Conservation (phyloP, 495 filamentous ascomycete species). For the Jackrogersella minutella region DNA sequence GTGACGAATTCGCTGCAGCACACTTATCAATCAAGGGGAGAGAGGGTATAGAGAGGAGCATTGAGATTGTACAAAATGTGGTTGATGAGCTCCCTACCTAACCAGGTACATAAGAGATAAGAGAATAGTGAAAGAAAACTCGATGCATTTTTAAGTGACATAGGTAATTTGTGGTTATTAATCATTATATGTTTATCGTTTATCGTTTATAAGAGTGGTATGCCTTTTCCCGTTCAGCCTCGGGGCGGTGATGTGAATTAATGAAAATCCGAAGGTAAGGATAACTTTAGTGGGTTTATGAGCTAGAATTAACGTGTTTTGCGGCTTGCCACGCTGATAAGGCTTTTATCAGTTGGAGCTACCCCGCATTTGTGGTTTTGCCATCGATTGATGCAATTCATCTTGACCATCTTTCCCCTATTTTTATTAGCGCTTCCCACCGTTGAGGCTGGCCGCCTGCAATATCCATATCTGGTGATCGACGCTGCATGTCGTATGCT, state of each 20-base stretch:
- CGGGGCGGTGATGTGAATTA: conserved; percentile 8
- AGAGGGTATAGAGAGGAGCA: conserved; percentile 6
- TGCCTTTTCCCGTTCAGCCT: not conserved
- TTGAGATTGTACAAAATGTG: conserved; percentile 20
- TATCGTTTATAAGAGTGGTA: not conserved
- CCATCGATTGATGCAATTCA: not conserved
- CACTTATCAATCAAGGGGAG: not conserved
- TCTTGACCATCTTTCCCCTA: no score
- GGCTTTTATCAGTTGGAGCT: conserved; percentile 26
- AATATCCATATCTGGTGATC: conserved; percentile 37
- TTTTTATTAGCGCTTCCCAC: no score
- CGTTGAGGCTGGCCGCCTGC: no score
- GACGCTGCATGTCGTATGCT: conserved; percentile 35
- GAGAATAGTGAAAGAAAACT: conserved; percentile 13
- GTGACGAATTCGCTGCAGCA: not conserved
- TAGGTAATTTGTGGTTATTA: not conserved
- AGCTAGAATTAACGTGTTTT: not conserved
- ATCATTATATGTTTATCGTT: not conserved
- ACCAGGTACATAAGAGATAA: no score
- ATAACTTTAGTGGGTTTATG: not conserved
- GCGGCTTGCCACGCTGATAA: conserved; percentile 27
- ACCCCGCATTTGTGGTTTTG: conserved; percentile 27
- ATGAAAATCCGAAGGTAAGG: not conserved
- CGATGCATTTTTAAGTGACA: not conserved
- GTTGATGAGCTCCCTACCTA: not conserved